Evolutionary conservation across 371 early-diverging fungal genomes (phyloP).

Genomic region (Smittium culicis): DNA sequence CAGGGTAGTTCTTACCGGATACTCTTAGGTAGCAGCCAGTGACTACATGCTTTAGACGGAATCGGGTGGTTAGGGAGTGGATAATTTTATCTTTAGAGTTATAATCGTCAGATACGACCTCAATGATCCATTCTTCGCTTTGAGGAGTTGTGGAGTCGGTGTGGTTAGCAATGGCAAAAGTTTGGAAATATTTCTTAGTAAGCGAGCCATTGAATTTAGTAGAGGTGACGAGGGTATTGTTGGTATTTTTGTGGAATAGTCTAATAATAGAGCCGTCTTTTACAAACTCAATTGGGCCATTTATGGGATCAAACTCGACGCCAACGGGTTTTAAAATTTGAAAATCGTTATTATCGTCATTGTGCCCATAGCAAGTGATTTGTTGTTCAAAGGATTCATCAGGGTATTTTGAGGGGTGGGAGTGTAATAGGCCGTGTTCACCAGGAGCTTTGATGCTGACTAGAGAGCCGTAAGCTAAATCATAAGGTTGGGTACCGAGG

Average conservation of each 20-base stretch:
- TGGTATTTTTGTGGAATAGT: slow-evolving; percentile 58
- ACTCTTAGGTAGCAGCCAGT: slow-evolving; percentile 74
- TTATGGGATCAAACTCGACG: slow-evolving; percentile 29
- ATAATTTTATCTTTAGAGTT: slow-evolving; percentile 23
- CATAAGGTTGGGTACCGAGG: slow-evolving; percentile 68
- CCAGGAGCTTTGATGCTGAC: slow-evolving; percentile 79
- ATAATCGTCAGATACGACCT: slow-evolving; percentile 55
- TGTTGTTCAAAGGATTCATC: slow-evolving; percentile 91
- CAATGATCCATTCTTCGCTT: slow-evolving; percentile 86
- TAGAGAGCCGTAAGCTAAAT: slow-evolving; percentile 85
- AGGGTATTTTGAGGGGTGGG: slow-evolving; percentile 90
- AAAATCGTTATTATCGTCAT: slow-evolving; percentile 97
- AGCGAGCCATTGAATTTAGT: slow-evolving; percentile 73
- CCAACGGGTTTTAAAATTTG: slow-evolving; percentile 37
- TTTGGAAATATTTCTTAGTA: slow-evolving; percentile 69
- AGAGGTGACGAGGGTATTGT: slow-evolving; percentile 61
- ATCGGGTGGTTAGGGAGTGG: slow-evolving; percentile 65
- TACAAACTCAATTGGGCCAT: slow-evolving; percentile 41
- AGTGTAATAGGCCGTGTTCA: slow-evolving; percentile 91
- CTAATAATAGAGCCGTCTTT: slow-evolving; percentile 73
- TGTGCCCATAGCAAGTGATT: slow-evolving; percentile 96
- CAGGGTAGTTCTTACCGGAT: slow-evolving; percentile 70
- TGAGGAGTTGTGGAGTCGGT: slow-evolving; percentile 43
- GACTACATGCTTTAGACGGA: slow-evolving; percentile 68
- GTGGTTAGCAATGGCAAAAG: slow-evolving; percentile 67